A percentile compares a stretch with the other conserved stretches of the same genome.
Conservation (phyloP, 495 filamentous ascomycete species). For the Xylaria grammica region DNA sequence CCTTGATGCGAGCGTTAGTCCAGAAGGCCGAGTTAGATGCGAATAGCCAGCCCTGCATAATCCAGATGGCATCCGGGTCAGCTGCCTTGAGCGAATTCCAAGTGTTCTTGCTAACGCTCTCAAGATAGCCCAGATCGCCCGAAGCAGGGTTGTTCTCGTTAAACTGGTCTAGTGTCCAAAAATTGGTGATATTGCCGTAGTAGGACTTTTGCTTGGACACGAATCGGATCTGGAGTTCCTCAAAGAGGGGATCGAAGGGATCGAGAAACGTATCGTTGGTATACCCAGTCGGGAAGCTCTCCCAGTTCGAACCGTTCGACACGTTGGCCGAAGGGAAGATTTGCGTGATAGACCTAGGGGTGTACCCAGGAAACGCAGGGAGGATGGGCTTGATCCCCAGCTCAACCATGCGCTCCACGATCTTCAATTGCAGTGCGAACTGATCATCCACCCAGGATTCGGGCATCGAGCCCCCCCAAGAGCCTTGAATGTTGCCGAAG, state of each 20-base stretch:
- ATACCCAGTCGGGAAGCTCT: slow-evolving; percentile 46
- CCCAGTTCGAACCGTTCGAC: slow-evolving; percentile 55
- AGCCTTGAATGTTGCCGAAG: slow-evolving; percentile 62
- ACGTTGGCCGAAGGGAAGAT: slow-evolving; percentile 51
- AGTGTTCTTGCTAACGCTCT: slow-evolving; percentile 53
- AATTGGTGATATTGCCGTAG: slow-evolving; percentile 56
- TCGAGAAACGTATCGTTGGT: slow-evolving; percentile 59
- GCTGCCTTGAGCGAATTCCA: slow-evolving; percentile 53
- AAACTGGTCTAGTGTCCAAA: slow-evolving; percentile 61
- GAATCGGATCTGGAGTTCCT: slow-evolving; percentile 51
- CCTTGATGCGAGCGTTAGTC: slow-evolving; percentile 54
- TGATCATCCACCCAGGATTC: slow-evolving; percentile 53
- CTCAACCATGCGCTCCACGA: slow-evolving; percentile 55
- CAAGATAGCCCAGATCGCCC: slow-evolving; percentile 52
- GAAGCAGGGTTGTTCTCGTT: slow-evolving; percentile 59
- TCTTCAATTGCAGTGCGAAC: slow-evolving; percentile 54
- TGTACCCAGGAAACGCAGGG: slow-evolving; percentile 56
- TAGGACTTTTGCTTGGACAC: slow-evolving; percentile 53
- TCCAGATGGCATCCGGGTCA: slow-evolving; percentile 56
- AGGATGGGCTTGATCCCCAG: slow-evolving; percentile 60
- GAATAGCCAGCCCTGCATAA: slow-evolving; percentile 64
- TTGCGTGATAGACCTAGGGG: slow-evolving; percentile 46
- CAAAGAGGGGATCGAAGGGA: slow-evolving; percentile 53
- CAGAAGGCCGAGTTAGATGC: slow-evolving; percentile 51
- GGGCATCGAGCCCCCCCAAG: slow-evolving; percentile 52